Percentiles rank a stretch among this genome's conserved stretches.
These are phyloP conservation scores for Logfia minima DNA, from an alignment of 129 eudicot genomes.

Conservation along the genomic window DNA sequence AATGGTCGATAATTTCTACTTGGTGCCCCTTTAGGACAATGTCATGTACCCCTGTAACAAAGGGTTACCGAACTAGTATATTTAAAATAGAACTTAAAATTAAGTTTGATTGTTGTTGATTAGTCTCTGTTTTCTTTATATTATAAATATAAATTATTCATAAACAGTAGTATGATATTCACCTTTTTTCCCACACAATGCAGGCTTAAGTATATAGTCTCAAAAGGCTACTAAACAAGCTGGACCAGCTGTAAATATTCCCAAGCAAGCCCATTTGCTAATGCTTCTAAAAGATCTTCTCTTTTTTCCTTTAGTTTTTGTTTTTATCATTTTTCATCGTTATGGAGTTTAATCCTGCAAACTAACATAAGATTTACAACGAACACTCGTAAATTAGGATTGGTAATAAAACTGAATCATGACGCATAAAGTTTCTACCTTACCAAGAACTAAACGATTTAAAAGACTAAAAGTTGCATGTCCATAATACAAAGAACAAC, in stretches of 20 bases:
- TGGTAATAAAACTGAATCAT: background rate
- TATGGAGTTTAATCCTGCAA: background rate
- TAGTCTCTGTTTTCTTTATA: no score
- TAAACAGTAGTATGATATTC: background rate
- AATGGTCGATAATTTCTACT: no score
- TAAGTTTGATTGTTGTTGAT: no score
- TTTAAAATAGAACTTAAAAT: no score
- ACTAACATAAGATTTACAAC: background rate
- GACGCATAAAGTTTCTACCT: background rate
- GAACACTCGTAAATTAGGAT: background rate
- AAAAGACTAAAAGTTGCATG: constrained; percentile 14
- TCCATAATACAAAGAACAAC: constrained; percentile 39
- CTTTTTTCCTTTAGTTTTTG: no score
- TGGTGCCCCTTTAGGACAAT: no score
- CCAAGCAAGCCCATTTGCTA: background rate
- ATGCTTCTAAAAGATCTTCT: background rate
- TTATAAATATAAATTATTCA: no score
- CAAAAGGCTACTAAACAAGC: background rate
- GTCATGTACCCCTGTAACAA: no score
- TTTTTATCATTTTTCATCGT: no score
- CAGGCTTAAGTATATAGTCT: background rate
- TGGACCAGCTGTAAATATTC: background rate
- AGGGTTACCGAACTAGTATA: no score
- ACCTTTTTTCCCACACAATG: background rate
- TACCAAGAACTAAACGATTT: background rate